phyloP scores from a whole-genome alignment of 176 grass and related monocot genomes.

The Zizania latifolia region DNA sequence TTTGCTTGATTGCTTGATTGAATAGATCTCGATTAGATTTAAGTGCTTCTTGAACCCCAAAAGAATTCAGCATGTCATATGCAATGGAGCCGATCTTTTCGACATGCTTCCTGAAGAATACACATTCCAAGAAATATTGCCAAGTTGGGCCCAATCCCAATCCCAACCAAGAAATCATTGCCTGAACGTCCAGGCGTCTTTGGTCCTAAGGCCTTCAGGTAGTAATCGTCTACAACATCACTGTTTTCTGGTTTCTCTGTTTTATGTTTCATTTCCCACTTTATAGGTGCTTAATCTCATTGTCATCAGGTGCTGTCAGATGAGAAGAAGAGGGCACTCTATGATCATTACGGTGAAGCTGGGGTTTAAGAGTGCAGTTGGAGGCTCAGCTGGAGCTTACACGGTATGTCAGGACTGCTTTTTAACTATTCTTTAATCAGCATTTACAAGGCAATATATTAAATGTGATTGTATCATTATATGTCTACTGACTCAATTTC shows the following conservation, averaged over 20 bases:
- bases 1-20: too few relatives aligned
- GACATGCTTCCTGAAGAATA: too few relatives aligned
- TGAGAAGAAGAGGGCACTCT: conserved; percentile 87
- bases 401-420: conserved; percentile 67
- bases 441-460: conserved; percentile 3
- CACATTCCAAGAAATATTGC: too few relatives aligned
- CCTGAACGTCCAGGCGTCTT: too few relatives aligned
- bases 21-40: too few relatives aligned
- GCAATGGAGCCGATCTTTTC: too few relatives aligned
- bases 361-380: conserved; percentile 85
- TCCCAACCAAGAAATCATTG: too few relatives aligned
- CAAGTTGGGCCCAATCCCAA: too few relatives aligned
- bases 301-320: conserved; percentile 85
- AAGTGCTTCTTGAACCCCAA: too few relatives aligned
- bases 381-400: conserved; percentile 77
- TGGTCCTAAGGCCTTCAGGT: too few relatives aligned
- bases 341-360: conserved; percentile 97
- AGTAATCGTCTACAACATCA: too few relatives aligned
- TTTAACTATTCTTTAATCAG: conserved; percentile 27
- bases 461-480: not conserved
- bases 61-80: too few relatives aligned
- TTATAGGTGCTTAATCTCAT: conserved; percentile 29
- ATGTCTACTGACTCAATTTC: conserved; percentile 1
- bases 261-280: conserved; percentile 2
- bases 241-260: not conserved